Conservation (phyloP, 2,329 filamentous ascomycete species). For the Pseudogymnoascus sp. region DNA sequence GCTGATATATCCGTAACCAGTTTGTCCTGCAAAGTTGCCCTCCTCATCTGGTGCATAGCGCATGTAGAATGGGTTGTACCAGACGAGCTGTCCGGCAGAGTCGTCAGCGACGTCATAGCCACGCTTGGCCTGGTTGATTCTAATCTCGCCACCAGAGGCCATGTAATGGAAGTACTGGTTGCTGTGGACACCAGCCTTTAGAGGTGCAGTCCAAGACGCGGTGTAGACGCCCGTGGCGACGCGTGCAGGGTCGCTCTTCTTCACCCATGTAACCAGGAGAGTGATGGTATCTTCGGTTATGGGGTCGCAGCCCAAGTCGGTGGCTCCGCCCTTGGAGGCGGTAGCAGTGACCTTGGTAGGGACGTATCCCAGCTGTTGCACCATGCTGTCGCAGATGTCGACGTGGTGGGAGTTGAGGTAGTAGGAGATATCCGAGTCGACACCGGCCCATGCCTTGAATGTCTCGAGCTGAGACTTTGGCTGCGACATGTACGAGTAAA, state of each 20-base stretch:
- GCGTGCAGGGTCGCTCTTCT: slow-evolving; percentile 59
- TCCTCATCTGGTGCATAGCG: slow-evolving; percentile 89
- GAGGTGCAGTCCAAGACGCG: slow-evolving; percentile 87
- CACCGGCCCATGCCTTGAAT: slow-evolving; percentile 89
- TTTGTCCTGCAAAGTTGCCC: slow-evolving; percentile 86
- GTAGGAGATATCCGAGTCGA: slow-evolving; percentile 89
- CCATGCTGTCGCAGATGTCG: slow-evolving; percentile 89
- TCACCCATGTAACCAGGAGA: slow-evolving; percentile 79
- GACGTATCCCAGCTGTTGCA: slow-evolving; percentile 59
- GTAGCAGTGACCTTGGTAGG: slow-evolving; percentile 73
- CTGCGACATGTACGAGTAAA: slow-evolving; percentile 95
- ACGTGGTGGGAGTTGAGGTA: slow-evolving; percentile 95
- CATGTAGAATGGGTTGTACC: slow-evolving; percentile 96
- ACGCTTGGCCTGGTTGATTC: slow-evolving; percentile 86
- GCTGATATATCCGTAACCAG: slow-evolving; percentile 85
- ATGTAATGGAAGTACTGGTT: slow-evolving; percentile 98
- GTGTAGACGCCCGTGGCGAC: slow-evolving; percentile 85
- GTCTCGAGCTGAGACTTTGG: slow-evolving; percentile 86
- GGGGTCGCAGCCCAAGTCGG: slow-evolving; percentile 66
- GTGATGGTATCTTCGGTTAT: slow-evolving; percentile 92
- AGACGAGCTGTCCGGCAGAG: slow-evolving; percentile 57
- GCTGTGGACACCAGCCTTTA: slow-evolving; percentile 87
- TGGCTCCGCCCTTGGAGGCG: slow-evolving; percentile 70
- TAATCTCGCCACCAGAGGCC: slow-evolving; percentile 72
- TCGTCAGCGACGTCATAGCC: slow-evolving; percentile 94